Evolutionary conservation across 2,329 filamentous ascomycete genomes (phyloP), one percentile per base, ranked within the genome.

Genomic region (Ophiostoma montium): DNA sequence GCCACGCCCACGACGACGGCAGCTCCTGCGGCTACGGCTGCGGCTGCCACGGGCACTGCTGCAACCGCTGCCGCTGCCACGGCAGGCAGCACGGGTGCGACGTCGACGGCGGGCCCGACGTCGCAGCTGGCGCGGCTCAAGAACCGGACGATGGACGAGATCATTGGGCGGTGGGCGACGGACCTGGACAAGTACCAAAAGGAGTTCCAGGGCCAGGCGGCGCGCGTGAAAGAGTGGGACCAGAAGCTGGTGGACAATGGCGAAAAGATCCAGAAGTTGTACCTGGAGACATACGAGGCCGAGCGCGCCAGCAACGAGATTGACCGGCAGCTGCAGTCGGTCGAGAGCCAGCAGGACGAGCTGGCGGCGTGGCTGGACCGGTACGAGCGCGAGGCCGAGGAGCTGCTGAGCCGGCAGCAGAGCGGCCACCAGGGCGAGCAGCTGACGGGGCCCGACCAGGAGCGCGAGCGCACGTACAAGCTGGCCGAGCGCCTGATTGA

Each of bases 71-170:
- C 65, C 1, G 16, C 50, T 5, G 10, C 55, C 8, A 52, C 62
- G 5, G 52, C 65, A 13, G 54, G 64, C 23, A 30, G 64, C 23
- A 30, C 58, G 15, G 48, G 54, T 15, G 45, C 51, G 27, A 78
- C 81, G 27, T 94, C 88, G 1, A 94, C 86, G 3, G 72, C 78
- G 32, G 89, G 89, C 0, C 87, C 89, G 1, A 71, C 82, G 3
- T 90, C 92, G 15, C 82, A 88, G 50, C 80, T 94, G 59, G 92
- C 90, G 4, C 83, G 92, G 27, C 72, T 98, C 35, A 95, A 95
- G 71, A 95, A 95, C 66, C 96, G 95, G 69, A 95, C 90, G 0
- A 95, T 98, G 85, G 92, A 98, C 61, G 92, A 98, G 63, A 95
- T 98, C 55, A 88, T 98, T 56, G 95, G 87, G 4, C 81, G 88